Base-by-base conservation (phyloP, 73 alveolate species). In the Tetrahymena thermophila region DNA sequence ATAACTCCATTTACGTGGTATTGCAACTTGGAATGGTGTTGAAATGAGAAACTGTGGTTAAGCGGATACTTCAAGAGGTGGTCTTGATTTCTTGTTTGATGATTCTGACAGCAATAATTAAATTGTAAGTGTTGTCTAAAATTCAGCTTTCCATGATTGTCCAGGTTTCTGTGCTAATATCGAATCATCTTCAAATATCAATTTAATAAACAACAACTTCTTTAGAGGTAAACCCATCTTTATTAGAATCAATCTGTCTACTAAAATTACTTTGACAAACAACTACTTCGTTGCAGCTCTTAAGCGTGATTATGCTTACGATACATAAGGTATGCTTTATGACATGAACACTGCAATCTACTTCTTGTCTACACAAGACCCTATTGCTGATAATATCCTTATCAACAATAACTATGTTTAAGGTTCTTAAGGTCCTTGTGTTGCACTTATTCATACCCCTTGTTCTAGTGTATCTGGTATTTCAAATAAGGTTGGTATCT, bases 1-100 rank as follows among this genome's bases (percentile, higher is more conserved):
- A 25, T 31, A 71, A 19, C 35, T 71, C 37, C 89, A 71, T n/a
- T 13, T 85, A 28, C 56, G 97, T 50, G 97, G 97, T 23, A 85
- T 35, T 31, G 94, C 55, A 0, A 34, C 34, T 71, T 89, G 93
- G 44, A 42, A 95, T 35, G 97, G 97, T 21, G 97, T 95, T 50
- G 97, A 95, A 95, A 85, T 95, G 85, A 37, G n/a, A 38, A 95
- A 95, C 55, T 38, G 93, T 44, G 95, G 95, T 34, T 50, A 95
- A 93, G 95, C 56, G 15, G 94, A 95, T 50, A 85, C 85, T 10
- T 85, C 35, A 23, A 35, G 93, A 43, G 97, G 93, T 55, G 95
- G 93, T n/a, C 83, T 95, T 85, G 97, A 95, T 42, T 89, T 95
- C 57, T 35, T 43, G 50, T 17, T 31, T 34, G 43, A 56, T 10